Evolutionary conservation across 169 alveolate species (phyloP), one percentile per base, ranked within the genome.

Genomic region (Plasmodium gonderi): DNA sequence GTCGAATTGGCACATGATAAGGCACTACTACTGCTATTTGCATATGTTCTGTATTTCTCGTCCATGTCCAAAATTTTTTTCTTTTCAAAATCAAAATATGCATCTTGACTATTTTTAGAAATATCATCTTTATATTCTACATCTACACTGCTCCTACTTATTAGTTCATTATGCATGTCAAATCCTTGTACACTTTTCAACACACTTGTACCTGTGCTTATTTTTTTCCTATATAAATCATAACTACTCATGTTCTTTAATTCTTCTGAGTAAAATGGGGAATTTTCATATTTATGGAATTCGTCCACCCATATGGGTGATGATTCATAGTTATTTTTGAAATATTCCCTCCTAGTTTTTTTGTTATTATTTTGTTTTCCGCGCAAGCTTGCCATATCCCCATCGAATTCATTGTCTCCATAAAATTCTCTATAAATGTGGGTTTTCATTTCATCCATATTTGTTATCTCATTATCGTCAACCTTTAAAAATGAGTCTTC

Each of bases 41-140:
- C 92, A 72, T 74, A 23, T 40, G 45, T 74, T 20, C 38, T 85
- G 17, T 40, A 36, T 51, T 74, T 51, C 68, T 54, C 67, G 40
- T 75, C 79, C 23, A 29, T 51, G 20, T 40, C 42, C 54, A 31
- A 60, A 60, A 26, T 20, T 69, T 83, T 83, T 42, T 45, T 76
- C 9, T 76, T 85, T 85, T 85, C 92, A 51, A 85, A 85, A 47
- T 85, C 72, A 85, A 85, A 85, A 67, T 85, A 75, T 8, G 54
- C 68, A n/a, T 85, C 87, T 72, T 51, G 79, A 38, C 87, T 74
- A 60, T 44, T 60, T 72, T 75, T 85, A 40, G 87, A 85, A 14
- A 49, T 0, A 78, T 54, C 4, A 85, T 85, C 68, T 2, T 75
- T 76, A 17, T 51, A 4, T 33, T 44, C 45, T 14, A 51, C 12